Evolutionary conservation across 1,284 basidiomycete species (phyloP).

Genomic region (Tilletia caries): DNA sequence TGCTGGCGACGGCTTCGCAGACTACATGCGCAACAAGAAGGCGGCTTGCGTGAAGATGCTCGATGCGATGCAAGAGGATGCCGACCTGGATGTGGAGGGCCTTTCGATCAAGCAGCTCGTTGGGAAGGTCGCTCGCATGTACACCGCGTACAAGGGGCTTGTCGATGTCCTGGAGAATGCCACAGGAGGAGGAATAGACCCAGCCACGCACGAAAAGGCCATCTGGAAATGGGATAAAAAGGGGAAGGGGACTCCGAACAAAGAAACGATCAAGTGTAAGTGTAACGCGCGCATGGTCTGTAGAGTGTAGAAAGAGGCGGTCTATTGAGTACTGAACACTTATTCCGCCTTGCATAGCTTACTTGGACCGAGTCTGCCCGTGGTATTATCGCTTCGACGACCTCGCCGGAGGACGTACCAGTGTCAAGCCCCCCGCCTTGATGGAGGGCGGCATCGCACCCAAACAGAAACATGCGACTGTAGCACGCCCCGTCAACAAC

Average conservation of each 20-base stretch:
- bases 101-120: constrained; percentile 4
- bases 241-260: neutral
- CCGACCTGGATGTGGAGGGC: too few species aligned
- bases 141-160: neutral
- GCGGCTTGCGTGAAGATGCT: too few species aligned
- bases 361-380: neutral
- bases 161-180: neutral
- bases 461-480: too few species aligned
- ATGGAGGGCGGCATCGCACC: neutral
- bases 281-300: neutral
- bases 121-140: neutral
- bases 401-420: neutral
- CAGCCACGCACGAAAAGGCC: neutral
- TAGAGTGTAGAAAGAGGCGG: too few species aligned
- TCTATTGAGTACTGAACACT: too few species aligned
- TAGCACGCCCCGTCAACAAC: too few species aligned
- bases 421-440: neutral
- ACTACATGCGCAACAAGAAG: too few species aligned
- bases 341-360: neutral
- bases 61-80: too few species aligned
- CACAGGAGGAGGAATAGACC: neutral
- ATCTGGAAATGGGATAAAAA: neutral
- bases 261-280: neutral
- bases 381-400: neutral
- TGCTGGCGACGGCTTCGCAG: too few species aligned